Percentiles rank a stretch among this genome's conserved stretches.
These are phyloP conservation scores for Trapa bicornis DNA, from an alignment of 345 rosid species.

Conservation along the genomic window DNA sequence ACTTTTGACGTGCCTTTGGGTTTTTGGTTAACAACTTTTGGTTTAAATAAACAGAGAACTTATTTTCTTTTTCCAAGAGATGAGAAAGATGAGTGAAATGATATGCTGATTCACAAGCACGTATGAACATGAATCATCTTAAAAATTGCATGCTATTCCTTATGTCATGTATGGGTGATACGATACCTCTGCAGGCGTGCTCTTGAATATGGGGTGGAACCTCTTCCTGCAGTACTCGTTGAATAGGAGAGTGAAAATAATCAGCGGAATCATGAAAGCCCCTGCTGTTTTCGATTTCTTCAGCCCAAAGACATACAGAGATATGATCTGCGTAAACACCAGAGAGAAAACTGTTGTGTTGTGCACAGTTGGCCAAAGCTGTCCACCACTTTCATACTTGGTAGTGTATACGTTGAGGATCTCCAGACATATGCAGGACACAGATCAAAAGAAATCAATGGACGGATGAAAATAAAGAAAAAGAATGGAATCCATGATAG, in stretches of 20 bases:
- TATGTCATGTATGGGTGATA: constrained; percentile 4
- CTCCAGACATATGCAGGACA: constrained; percentile 23
- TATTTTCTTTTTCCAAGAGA: neutral
- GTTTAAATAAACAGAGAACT: neutral
- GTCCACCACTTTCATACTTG: constrained; percentile 78
- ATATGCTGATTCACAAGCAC: neutral
- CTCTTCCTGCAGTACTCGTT: constrained; percentile 74
- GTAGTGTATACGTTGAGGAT: constrained; percentile 59
- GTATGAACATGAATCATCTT: neutral
- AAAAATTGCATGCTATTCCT: neutral
- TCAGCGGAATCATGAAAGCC: constrained; percentile 61
- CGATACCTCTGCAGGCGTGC: constrained; percentile 61
- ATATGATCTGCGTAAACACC: constrained; percentile 71
- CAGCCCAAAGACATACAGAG: constrained; percentile 72
- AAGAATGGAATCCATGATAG: neutral
- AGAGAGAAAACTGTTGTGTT: constrained; percentile 78
- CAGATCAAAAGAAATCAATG: neutral
- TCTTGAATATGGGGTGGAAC: constrained; percentile 51
- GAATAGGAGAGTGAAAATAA: constrained; percentile 64
- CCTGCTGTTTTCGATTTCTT: constrained; percentile 61
- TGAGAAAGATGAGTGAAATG: neutral
- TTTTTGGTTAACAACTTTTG: neutral
- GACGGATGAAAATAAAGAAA: neutral
- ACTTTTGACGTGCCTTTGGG: neutral
- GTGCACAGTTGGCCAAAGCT: constrained; percentile 75